phyloP scores from a whole-genome alignment of 2,329 filamentous ascomycete genomes.

The Aspergillus eucalypticola region DNA sequence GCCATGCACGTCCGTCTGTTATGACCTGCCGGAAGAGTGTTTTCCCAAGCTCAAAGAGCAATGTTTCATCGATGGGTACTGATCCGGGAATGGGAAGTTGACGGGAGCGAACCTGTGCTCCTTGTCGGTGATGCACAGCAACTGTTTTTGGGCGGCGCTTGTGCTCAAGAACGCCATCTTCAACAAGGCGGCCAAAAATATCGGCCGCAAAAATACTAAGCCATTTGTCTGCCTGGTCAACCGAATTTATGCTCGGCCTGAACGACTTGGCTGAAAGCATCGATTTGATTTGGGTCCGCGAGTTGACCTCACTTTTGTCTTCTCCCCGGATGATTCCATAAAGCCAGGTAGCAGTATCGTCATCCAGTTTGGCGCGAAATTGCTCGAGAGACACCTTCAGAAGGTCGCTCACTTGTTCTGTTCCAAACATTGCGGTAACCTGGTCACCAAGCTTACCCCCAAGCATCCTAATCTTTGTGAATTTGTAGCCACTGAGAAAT shows the following conservation, averaged over 20 bases:
- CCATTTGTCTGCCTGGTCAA: constrained; percentile 81
- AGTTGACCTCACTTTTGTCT: constrained; percentile 84
- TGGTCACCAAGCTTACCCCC: constrained; percentile 93
- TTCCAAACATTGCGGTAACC: constrained; percentile 76
- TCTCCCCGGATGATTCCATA: constrained; percentile 82
- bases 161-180: constrained; percentile 87
- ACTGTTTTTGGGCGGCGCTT: constrained; percentile 83
- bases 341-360: constrained; percentile 83
- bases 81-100: constrained; percentile 75
- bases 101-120: constrained; percentile 71
- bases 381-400: constrained; percentile 71
- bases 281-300: constrained; percentile 89
- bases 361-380: constrained; percentile 74
- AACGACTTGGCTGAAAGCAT: constrained; percentile 98
- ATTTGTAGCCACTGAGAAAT: constrained; percentile 83
- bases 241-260: constrained; percentile 73
- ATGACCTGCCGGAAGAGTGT: constrained; percentile 75
- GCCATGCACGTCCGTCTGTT: constrained; percentile 78
- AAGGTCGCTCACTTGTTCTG: constrained; percentile 75
- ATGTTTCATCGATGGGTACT: constrained; percentile 68
- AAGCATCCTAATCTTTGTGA: constrained; percentile 92
- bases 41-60: constrained; percentile 74
- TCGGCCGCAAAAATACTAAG: constrained; percentile 88
- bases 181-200: constrained; percentile 83
- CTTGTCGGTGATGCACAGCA: constrained; percentile 78